A percentile compares a stretch with the other conserved stretches of the same genome.
phyloP scores from a whole-genome alignment of 2,329 filamentous ascomycete species.

The Neonectria sp. region DNA sequence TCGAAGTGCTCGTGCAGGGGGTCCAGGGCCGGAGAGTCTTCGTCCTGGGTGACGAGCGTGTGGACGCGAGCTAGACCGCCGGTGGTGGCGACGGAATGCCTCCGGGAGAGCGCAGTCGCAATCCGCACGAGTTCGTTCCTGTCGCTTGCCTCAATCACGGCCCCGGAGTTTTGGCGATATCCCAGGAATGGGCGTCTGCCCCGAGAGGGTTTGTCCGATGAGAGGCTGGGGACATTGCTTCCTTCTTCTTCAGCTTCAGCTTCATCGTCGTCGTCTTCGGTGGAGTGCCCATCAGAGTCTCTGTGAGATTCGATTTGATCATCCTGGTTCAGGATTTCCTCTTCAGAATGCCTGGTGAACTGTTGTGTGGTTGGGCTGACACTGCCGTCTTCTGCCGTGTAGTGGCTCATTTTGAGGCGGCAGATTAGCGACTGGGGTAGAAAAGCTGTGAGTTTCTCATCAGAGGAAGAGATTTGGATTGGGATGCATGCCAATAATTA shows the following conservation, averaged over 20 bases:
- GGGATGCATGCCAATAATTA: neutral
- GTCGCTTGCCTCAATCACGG: slow-evolving; percentile 52
- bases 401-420: neutral
- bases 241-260: neutral
- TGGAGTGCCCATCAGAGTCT: neutral
- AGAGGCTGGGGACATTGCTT: neutral
- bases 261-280: neutral
- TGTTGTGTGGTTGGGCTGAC: neutral
- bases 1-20: slow-evolving; percentile 58
- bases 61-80: slow-evolving; percentile 29
- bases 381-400: neutral
- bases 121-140: slow-evolving; percentile 57
- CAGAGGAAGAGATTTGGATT: neutral
- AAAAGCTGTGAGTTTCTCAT: neutral
- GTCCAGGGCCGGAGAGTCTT: slow-evolving; percentile 54
- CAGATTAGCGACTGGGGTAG: neutral
- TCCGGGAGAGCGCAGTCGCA: slow-evolving; percentile 57
- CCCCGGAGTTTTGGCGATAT: neutral
- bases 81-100: slow-evolving; percentile 44
- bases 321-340: neutral
- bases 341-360: neutral
- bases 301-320: neutral
- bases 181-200: neutral
- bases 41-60: slow-evolving; percentile 41
- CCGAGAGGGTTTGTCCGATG: neutral